Percentiles rank a stretch among this genome's conserved stretches.
Evolutionary conservation across 1,284 basidiomycete species (phyloP).

Genomic region (Exsudoporus floridanus): DNA sequence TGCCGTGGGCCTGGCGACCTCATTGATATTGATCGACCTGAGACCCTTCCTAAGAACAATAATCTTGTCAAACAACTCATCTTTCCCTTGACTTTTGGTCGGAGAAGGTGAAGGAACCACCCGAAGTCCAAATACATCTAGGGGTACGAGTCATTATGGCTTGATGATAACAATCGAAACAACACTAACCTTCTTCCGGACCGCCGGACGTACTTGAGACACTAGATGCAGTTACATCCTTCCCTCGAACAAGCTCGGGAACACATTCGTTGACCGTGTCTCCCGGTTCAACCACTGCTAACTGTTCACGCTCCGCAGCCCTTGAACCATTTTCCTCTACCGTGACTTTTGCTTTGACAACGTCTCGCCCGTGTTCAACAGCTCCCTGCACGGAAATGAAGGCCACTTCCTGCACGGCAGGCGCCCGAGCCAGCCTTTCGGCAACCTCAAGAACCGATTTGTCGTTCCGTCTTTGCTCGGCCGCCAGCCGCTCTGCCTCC

Average conservation of each 20-base stretch:
- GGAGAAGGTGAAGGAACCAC: slow-evolving; percentile 35
- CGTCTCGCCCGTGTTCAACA: slow-evolving; percentile 31
- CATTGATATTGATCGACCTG: slow-evolving; percentile 58
- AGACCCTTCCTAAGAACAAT: slow-evolving; percentile 55
- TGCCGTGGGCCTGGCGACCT: slow-evolving; percentile 45
- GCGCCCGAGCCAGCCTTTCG: slow-evolving; percentile 33
- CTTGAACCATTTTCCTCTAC: slow-evolving; percentile 28
- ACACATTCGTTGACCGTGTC: background rate
- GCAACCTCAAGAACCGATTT: slow-evolving; percentile 24
- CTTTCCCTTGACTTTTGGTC: slow-evolving; percentile 36
- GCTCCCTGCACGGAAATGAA: slow-evolving; percentile 22
- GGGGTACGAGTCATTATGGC: background rate
- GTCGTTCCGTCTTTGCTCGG: slow-evolving; percentile 31
- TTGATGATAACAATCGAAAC: slow-evolving; percentile 1
- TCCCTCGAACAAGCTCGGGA: background rate
- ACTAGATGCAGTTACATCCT: background rate
- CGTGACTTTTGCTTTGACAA: slow-evolving; percentile 26
- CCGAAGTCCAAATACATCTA: slow-evolving; percentile 61
- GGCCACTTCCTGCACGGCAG: slow-evolving; percentile 17
- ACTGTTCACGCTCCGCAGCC: slow-evolving; percentile 14
- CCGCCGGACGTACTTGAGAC: background rate
- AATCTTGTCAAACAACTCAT: slow-evolving; percentile 42
- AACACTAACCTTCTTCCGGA: slow-evolving; percentile 28
- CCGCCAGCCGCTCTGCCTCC: slow-evolving; percentile 20
- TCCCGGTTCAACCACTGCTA: slow-evolving; percentile 7